These are phyloP conservation scores for Nannochloropsis granulata DNA, from an alignment of 108 stramenopile genomes.

Conservation along the genomic window DNA sequence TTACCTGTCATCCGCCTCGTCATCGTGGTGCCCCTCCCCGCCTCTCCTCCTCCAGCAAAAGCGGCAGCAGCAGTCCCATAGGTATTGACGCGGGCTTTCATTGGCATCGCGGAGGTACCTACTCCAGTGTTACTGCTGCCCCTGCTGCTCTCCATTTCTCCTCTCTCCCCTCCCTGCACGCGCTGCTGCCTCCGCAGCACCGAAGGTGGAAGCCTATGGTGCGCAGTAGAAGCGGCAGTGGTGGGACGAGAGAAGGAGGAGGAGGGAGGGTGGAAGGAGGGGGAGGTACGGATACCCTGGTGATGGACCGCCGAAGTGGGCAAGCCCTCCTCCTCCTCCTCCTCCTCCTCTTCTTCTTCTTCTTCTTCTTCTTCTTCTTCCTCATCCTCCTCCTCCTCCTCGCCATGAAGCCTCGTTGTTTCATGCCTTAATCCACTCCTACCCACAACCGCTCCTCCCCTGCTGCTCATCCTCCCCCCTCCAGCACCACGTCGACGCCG, in stretches of 20 bases:
- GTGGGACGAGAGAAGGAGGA: neutral
- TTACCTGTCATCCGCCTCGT: no score
- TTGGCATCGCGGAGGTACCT: no score
- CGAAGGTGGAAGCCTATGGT: no score
- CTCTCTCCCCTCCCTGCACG: no score
- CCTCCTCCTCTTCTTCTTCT: neutral
- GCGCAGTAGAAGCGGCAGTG: no score
- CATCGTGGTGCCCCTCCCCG: no score
- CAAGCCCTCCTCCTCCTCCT: neutral
- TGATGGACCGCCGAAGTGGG: neutral
- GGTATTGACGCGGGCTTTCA: no score
- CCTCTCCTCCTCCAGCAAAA: no score
- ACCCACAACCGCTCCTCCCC: neutral
- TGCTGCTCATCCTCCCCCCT: neutral
- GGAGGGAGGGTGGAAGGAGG: neutral
- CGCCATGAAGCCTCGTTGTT: neutral
- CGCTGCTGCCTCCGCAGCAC: no score
- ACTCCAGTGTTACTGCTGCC: no score
- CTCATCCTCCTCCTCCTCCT: neutral
- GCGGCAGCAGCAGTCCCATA: no score
- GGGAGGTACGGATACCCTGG: neutral
- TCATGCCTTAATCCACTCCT: neutral
- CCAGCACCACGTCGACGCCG: neutral
- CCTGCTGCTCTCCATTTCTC: no score
- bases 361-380: neutral